Evolutionary conservation across 495 filamentous ascomycete genomes (phyloP), one percentile per base, ranked within the genome.

Genomic region (Hyaloscypha bicolor): DNA sequence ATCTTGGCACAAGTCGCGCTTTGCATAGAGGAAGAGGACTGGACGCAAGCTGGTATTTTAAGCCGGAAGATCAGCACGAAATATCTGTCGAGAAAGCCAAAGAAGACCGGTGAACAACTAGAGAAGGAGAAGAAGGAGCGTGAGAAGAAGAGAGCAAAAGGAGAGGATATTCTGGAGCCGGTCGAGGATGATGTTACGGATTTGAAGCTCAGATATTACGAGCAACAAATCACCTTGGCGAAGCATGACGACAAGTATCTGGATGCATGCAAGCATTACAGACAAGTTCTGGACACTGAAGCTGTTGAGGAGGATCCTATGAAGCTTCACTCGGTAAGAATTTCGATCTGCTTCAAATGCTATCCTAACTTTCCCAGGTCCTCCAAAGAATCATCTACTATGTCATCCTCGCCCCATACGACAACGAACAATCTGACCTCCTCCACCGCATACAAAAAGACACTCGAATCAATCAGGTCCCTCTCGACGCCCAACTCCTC

Each of bases 201-300:
- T 77, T 82, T 99, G 68, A 99, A 99, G 83, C 85, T 99, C 68
- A 88, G 87, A 66, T 99, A 94, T 79, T 99, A 96, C 79, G 93
- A 96, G 78, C 95, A 97, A 76, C 95, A 98, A 76, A 97, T 98
- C 73, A 88, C 86, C 30, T 82, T 98, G 52, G 90, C 95, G 39
- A 97, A 97, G 83, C 95, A 99, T 69, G 95, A 99, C 63, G 87
- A 91, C 79, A 97, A 96, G 78, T 99, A 98, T 73, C 87, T 99
- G 30, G 94, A 98, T 67, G 93, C 87, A 19, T 98, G 95, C 86
- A 99, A 99, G 78, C 88, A 98, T 79, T 99, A 97, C 77, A 85
- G 93, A 71, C 93, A 97, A 75, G 94, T 99, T 32, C 79, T 98
- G 69, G 93, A 98, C 76, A 99, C 95, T 2, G 93, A 96, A 75